Evolutionary conservation across 345 rosid genomes (phyloP).

Genomic region (Heritiera fomes): DNA sequence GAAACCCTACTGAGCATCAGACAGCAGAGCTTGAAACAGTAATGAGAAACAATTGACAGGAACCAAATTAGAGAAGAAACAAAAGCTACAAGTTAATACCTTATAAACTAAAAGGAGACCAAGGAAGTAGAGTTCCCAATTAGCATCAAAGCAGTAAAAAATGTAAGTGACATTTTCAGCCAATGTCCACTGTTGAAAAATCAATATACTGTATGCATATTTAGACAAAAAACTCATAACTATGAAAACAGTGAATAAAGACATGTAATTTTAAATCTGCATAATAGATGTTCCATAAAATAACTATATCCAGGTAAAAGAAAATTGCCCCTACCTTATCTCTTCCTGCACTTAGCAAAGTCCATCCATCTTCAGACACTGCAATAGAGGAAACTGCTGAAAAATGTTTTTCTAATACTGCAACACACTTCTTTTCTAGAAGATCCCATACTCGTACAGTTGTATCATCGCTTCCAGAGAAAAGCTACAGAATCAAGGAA

Average conservation of each 20-base stretch:
- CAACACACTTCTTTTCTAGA: slow-evolving; percentile 65
- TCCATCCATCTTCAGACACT: slow-evolving; percentile 80
- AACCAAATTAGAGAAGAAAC: neutral
- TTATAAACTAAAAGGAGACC: neutral
- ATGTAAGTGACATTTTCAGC: neutral
- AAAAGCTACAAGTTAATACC: neutral
- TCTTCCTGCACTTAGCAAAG: slow-evolving; percentile 81
- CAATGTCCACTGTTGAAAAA: neutral
- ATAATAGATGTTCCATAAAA: neutral
- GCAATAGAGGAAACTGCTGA: slow-evolving; percentile 82
- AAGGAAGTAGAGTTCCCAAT: neutral
- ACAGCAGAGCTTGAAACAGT: neutral
- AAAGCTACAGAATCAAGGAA: slow-evolving; percentile 45
- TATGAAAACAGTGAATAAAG: neutral
- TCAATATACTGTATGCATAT: neutral
- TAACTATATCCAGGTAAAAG: slow-evolving; percentile 12
- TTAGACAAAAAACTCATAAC: neutral
- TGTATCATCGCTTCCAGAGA: slow-evolving; percentile 91
- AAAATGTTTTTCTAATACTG: slow-evolving; percentile 72
- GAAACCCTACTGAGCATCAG: neutral
- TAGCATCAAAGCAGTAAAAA: slow-evolving; percentile 4
- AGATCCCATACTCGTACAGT: slow-evolving; percentile 90
- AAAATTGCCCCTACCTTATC: slow-evolving; percentile 62
- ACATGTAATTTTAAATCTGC: neutral
- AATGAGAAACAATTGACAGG: slow-evolving; percentile 4